Evolutionary conservation across 192 early-diverging fungal genomes (phyloP).

Genomic region (Backusella australiensis): DNA sequence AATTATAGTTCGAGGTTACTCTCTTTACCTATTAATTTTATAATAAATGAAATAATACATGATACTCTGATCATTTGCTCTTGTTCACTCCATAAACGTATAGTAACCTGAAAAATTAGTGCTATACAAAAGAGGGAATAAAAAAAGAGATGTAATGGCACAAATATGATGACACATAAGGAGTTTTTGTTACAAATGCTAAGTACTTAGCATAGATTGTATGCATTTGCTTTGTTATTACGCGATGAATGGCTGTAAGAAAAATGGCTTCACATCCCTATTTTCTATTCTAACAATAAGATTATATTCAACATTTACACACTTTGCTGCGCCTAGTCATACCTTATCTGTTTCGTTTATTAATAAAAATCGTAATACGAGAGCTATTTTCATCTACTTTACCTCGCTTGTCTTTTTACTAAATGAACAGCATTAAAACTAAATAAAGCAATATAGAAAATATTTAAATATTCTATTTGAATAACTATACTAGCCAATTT

Average conservation of each 20-base stretch:
- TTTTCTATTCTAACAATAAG: neutral
- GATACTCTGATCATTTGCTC: neutral
- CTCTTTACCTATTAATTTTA: neutral
- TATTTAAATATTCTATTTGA: neutral
- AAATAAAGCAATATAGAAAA: neutral
- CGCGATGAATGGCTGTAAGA: neutral
- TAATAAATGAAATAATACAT: neutral
- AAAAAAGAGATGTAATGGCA: neutral
- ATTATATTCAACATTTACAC: neutral
- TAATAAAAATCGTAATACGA: neutral
- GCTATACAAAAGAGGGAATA: neutral
- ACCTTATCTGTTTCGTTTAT: neutral
- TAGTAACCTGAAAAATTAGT: neutral
- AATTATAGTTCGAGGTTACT: neutral
- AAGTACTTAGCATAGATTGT: neutral
- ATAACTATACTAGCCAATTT: neutral
- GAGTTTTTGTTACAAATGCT: neutral
- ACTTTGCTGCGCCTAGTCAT: slow-evolving; percentile 1
- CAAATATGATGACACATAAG: neutral
- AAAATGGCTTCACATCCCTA: neutral
- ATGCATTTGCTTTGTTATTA: neutral
- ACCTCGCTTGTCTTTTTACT: neutral
- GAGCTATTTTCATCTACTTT: neutral
- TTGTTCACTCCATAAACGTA: neutral
- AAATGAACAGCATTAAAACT: neutral